Percentiles rank a stretch among this genome's conserved stretches.
Evolutionary conservation across 192 early-diverging fungal species (phyloP).

Genomic region (Entomortierella beljakovae): DNA sequence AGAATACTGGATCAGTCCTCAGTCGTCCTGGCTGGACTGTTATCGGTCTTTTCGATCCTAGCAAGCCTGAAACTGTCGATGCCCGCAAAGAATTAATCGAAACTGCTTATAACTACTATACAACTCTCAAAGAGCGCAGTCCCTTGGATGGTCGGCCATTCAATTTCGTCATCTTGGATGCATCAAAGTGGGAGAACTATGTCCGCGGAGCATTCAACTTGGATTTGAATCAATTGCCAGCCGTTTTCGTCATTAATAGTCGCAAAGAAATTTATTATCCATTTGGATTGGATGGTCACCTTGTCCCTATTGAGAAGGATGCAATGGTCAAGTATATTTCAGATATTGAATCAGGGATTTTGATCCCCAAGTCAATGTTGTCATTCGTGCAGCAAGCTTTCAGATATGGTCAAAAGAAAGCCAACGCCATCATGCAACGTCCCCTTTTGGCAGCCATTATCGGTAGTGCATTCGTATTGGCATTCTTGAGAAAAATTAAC

Average conservation of each 20-base stretch:
- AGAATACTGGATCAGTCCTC: conserved; percentile 78
- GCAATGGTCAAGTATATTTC: conserved; percentile 33
- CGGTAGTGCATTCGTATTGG: conserved; percentile 19
- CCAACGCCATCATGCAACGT: background rate
- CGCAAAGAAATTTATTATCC: conserved; percentile 37
- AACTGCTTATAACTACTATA: conserved; percentile 46
- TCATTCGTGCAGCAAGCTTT: conserved; percentile 22
- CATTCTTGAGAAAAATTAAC: conserved; percentile 25
- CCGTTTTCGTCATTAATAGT: conserved; percentile 43
- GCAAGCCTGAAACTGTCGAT: conserved; percentile 8
- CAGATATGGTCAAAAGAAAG: conserved; percentile 10
- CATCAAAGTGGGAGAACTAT: conserved; percentile 69
- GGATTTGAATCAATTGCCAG: conserved; percentile 23
- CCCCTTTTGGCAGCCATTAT: conserved; percentile 16
- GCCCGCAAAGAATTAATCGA: conserved; percentile 39
- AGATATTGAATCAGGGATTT: conserved; percentile 20
- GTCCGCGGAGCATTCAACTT: conserved; percentile 67
- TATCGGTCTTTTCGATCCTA: conserved; percentile 70
- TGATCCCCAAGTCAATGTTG: conserved; percentile 35
- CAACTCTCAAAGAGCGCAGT: conserved; percentile 6
- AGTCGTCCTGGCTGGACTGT: conserved; percentile 71
- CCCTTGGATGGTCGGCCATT: conserved; percentile 6
- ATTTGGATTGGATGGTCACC: conserved; percentile 35
- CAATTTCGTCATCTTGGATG: conserved; percentile 72
- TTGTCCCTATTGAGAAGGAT: conserved; percentile 15